A percentile compares a stretch with the other conserved stretches of the same genome.
Evolutionary conservation across 2,329 filamentous ascomycete genomes (phyloP).

Genomic region (Colletotrichum viniferum): DNA sequence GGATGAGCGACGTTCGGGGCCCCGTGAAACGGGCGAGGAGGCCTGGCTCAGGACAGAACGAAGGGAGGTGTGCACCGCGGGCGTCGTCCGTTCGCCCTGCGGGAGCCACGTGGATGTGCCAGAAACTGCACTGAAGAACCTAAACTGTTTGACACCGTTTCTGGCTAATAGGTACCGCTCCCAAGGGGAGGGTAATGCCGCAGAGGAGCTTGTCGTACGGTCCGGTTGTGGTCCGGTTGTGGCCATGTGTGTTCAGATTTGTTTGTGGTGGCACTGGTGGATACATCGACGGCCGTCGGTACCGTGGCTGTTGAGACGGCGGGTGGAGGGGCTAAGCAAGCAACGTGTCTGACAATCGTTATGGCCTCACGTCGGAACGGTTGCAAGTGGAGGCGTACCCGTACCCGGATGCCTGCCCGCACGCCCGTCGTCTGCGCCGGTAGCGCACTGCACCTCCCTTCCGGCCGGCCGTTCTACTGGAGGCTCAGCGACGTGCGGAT

Average conservation of each 20-base stretch:
- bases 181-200: neutral
- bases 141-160: slow-evolving; percentile 9
- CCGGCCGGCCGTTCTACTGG: neutral
- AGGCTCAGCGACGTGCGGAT: neutral
- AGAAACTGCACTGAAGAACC: slow-evolving; percentile 16
- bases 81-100: slow-evolving; percentile 4
- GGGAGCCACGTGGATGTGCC: slow-evolving; percentile 6
- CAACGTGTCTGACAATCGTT: neutral
- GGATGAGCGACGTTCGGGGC: neutral
- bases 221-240: neutral
- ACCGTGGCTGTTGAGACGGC: neutral
- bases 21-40: slow-evolving; percentile 4
- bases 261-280: neutral
- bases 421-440: neutral
- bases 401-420: neutral
- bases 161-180: neutral
- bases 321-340: neutral
- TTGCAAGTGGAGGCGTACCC: neutral
- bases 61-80: neutral
- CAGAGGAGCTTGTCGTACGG: neutral
- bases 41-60: neutral
- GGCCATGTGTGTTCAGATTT: neutral
- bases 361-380: neutral
- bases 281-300: neutral
- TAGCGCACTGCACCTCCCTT: neutral